These are phyloP conservation scores for Cornus kousa DNA, from an alignment of 148 eudicot species.

Conservation along the genomic window DNA sequence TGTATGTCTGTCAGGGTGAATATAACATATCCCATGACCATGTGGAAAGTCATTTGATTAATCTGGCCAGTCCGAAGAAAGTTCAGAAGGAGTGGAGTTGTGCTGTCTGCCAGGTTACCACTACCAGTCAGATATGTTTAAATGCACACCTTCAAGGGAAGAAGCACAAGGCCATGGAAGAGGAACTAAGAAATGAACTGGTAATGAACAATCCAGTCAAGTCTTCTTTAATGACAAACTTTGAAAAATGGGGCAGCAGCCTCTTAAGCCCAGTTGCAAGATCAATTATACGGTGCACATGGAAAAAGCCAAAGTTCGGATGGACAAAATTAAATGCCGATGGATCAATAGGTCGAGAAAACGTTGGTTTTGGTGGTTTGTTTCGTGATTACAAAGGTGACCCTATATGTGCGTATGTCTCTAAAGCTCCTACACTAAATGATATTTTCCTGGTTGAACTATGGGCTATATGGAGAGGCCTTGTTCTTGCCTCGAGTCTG, in stretches of 20 bases:
- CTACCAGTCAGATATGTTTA: constrained; percentile 10
- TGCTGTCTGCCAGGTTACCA: constrained; percentile 15
- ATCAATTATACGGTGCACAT: constrained; percentile 12
- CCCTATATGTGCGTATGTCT: constrained; percentile 22
- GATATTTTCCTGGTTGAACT: constrained; percentile 27
- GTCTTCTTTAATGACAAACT: neutral
- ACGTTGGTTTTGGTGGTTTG: constrained; percentile 25
- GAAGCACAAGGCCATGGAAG: constrained; percentile 17
- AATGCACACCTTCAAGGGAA: constrained; percentile 6
- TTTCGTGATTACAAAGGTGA: constrained; percentile 18
- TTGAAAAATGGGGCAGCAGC: constrained; percentile 2
- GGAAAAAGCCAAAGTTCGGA: constrained; percentile 22
- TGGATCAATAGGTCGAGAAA: constrained; percentile 18
- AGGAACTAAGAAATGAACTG: constrained; percentile 11
- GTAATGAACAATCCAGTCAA: neutral
- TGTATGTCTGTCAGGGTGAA: constrained; percentile 12
- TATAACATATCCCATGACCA: neutral
- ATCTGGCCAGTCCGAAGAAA: constrained; percentile 5
- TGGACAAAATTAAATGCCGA: constrained; percentile 27
- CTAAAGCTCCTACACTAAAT: constrained; percentile 5
- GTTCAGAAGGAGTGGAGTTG: constrained; percentile 19
- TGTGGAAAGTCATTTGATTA: neutral
- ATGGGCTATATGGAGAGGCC: constrained; percentile 31
- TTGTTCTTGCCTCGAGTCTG: constrained; percentile 20
- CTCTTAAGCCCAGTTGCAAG: constrained; percentile 7